Base-by-base conservation (phyloP, 805 yeast species). In the Kazachstania africana region DNA sequence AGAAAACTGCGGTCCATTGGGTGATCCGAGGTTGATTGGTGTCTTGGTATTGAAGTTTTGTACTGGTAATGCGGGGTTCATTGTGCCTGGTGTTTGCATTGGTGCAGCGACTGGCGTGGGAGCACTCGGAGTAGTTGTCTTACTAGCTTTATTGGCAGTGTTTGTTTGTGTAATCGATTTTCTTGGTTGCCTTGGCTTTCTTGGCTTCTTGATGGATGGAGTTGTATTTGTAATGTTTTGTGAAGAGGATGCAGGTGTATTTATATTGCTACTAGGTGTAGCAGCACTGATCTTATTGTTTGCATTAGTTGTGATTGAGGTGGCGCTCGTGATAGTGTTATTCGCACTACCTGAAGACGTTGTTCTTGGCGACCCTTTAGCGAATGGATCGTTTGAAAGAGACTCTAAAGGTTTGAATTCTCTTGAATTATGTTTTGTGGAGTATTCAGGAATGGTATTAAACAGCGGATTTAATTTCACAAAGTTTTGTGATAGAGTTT, bases 271-370 rank as follows among this genome's bases (percentile, higher is more conserved):
- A 12, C 23, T 26, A 4, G 32, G 16, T 3, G 31, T 24, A 8
- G 32, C 26, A 13, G 36, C 25, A 5, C 13, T 12, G 5, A 15
- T 14, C 13, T 27, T 24, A 15, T 27, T 27, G 22, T 19, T 47
- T 27, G 54, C 50, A 28, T 46, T 49, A 28, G 51, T 36, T 31
- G 50, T 47, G 18, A 46, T 50, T 33, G 48, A 48, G 4, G 48
- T 33, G 6, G 45, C 28, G 3, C 42, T 32, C 15, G 40, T 35
- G 14, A 42, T 31, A 13, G 39, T 31, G 13, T 38, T 37, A 12
- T 33, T 27, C 6, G 38, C 20, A 6, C 37, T 39, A 9, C 9
- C 12, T n/a, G 10, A 12, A 12, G 16, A 5, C 6, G 15, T 13
- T 10, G 35, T 6, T 18, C 16, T 8, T 3, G 25, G 6, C 17